Base-by-base conservation (phyloP, 345 rosid species). In the Arabidopsis suecica region DNA sequence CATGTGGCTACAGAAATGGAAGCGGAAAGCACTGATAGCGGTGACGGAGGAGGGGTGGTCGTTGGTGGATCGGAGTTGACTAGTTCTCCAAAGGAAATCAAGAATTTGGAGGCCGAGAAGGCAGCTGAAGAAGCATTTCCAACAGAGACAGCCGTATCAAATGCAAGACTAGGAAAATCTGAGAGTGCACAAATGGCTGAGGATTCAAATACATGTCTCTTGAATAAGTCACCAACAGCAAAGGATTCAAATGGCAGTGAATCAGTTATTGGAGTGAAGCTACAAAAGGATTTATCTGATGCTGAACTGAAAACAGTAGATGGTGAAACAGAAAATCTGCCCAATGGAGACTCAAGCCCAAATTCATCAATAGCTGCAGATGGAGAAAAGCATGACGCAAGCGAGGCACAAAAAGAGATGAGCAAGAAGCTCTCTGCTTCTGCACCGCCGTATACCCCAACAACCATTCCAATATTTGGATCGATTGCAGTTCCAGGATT, bases 381-480 rank as follows among this genome's bases (percentile, higher is more conserved):
- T 63, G 86, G 72, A 77, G 95, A 82, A 78, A 87, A 88, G 78
- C 88, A 83, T 69, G 88, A 88, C 11, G 97, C 81, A 74, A 38
- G 68, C 37, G 97, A 90, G 79, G 71, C 76, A 9, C 89, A 81
- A 36, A 95, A 92, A 80, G 97, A 89, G 82, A 79, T 81, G 41
- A 83, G 89, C 75, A 95, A 87, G 82, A 95, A 88, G 82, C 93
- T 95, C 53, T 91, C 97, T 67, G 99, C 99, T 53, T 87, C 96
- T 73, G 99, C 99, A 53, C 93, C 99, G 8, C 97, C 99, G 44
- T 95, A 86, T 81, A 92, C 89, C 60, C 99, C 99, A 16, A 83
- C 97, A 37, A 78, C 82, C 57, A 56, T 85, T 76, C 97, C 97
- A 45, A 85, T 85, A 51, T 91, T 95, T 82, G 93, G 96, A 67